Conservation (phyloP, 345 rosid genomes). For the Murraya paniculata region DNA sequence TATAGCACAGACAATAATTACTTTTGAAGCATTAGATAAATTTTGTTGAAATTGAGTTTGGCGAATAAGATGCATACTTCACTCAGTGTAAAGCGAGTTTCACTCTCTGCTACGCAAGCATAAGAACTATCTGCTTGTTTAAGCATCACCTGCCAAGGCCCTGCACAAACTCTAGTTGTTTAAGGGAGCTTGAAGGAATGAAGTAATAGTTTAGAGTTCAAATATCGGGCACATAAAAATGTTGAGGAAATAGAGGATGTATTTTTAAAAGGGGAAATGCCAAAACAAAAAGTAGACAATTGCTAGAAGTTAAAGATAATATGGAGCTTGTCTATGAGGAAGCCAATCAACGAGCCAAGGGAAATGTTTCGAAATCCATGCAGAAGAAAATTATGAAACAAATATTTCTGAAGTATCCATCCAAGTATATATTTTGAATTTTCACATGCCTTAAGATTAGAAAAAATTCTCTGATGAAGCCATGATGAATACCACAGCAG, state of each 20-base stretch:
- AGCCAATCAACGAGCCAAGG: too few relatives aligned
- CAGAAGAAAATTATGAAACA: neutral
- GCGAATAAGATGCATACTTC: conserved; percentile 47
- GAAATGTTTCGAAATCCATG: neutral
- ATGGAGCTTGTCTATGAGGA: neutral
- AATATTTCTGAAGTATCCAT: neutral
- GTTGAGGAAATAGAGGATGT: neutral
- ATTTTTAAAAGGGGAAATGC: neutral
- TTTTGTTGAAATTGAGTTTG: neutral
- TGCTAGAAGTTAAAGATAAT: neutral
- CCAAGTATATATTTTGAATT: neutral
- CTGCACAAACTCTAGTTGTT: conserved; percentile 34
- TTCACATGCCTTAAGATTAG: neutral
- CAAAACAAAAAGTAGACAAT: neutral
- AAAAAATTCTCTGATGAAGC: neutral
- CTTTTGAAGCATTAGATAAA: neutral
- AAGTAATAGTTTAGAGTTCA: neutral
- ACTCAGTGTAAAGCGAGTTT: conserved; percentile 78
- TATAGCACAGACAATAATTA: conserved; percentile 30
- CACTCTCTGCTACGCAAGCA: conserved; percentile 87
- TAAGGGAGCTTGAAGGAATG: neutral
- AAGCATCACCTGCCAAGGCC: conserved; percentile 99
- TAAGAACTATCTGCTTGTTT: conserved; percentile 86
- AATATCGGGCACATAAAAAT: neutral
- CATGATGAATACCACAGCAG: neutral